Conservation (phyloP, 805 yeast species). For the Wickerhamiella domercqiae region DNA sequence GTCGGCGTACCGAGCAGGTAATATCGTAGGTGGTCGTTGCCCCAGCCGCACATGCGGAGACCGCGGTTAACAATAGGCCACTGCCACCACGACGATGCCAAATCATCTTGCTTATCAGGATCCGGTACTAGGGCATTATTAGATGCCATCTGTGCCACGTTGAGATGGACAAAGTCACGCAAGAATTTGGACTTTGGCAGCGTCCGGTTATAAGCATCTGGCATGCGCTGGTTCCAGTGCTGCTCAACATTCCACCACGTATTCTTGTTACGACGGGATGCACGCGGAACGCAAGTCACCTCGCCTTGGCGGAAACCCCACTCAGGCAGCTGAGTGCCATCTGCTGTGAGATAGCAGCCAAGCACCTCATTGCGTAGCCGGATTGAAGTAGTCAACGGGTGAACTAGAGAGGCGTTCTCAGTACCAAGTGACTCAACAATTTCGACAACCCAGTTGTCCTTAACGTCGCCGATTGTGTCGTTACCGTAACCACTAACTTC, state of each 20-base stretch:
- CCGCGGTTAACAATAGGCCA: conserved; percentile 64
- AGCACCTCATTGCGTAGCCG: conserved; percentile 72
- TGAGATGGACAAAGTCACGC: conserved; percentile 54
- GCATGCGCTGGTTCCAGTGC: conserved; percentile 39
- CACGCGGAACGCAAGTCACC: conserved; percentile 49
- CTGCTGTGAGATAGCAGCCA: conserved; percentile 86
- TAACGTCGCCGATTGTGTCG: conserved; percentile 54
- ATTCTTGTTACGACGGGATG: conserved; percentile 39
- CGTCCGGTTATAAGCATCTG: conserved; percentile 24
- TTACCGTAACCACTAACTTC: conserved; percentile 89
- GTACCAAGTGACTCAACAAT: conserved; percentile 40
- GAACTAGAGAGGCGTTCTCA: conserved; percentile 37
- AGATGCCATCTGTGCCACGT: conserved; percentile 70
- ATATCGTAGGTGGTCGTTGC: conserved; percentile 37
- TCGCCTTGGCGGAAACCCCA: conserved; percentile 98
- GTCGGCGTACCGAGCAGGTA: conserved; percentile 54
- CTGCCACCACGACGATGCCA: conserved; percentile 69
- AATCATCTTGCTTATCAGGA: conserved; percentile 49
- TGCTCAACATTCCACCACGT: conserved; percentile 76
- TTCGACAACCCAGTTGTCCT: conserved; percentile 89
- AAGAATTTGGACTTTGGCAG: conserved; percentile 42
- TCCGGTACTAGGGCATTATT: conserved; percentile 75
- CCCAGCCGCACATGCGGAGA: conserved; percentile 67
- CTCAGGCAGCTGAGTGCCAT: conserved; percentile 71
- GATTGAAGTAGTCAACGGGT: conserved; percentile 55